Conservation (phyloP, 208 protist species). For the Wallacemonas sp. region DNA sequence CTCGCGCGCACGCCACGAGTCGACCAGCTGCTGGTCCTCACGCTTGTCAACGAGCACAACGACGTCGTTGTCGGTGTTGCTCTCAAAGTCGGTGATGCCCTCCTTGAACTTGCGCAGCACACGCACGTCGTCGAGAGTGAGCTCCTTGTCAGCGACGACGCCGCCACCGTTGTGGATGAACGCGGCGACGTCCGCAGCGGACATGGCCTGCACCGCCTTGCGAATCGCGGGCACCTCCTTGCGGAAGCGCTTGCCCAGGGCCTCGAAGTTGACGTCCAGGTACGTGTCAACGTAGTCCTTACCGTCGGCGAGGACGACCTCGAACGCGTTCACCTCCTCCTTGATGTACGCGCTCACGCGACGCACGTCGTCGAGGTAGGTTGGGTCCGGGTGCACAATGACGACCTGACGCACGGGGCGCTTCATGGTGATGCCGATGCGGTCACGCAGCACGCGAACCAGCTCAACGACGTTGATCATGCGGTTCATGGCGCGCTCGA, state of each 20-base stretch:
- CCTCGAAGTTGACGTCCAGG: conserved; percentile 90
- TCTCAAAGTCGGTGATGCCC: conserved; percentile 84
- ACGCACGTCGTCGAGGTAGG: conserved; percentile 77
- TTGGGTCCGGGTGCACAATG: conserved; percentile 79
- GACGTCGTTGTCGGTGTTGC: conserved; percentile 86
- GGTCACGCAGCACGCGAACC: conserved; percentile 94
- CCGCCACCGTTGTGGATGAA: conserved; percentile 55
- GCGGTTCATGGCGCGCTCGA: conserved; percentile 84
- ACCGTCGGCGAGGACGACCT: conserved; percentile 68
- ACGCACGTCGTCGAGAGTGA: conserved; percentile 88
- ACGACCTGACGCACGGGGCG: conserved; percentile 90
- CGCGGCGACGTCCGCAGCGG: conserved; percentile 38
- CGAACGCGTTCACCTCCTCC: conserved; percentile 92
- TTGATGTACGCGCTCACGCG: conserved; percentile 90
- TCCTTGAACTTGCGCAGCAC: conserved; percentile 85
- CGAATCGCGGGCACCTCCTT: conserved; percentile 81
- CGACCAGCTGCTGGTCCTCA: conserved; percentile 75
- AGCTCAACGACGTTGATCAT: conserved; percentile 94
- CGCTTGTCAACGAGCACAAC: conserved; percentile 91
- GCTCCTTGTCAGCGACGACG: conserved; percentile 59
- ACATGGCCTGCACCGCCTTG: conserved; percentile 80
- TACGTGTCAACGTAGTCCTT: conserved; percentile 85
- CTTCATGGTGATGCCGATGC: conserved; percentile 92
- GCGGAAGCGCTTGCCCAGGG: conserved; percentile 85
- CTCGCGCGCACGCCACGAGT: conserved; percentile 93